Percentiles rank a stretch among this genome's conserved stretches.
phyloP scores from a whole-genome alignment of 2,329 filamentous ascomycete genomes.

The Leptographium wingfieldii region DNA sequence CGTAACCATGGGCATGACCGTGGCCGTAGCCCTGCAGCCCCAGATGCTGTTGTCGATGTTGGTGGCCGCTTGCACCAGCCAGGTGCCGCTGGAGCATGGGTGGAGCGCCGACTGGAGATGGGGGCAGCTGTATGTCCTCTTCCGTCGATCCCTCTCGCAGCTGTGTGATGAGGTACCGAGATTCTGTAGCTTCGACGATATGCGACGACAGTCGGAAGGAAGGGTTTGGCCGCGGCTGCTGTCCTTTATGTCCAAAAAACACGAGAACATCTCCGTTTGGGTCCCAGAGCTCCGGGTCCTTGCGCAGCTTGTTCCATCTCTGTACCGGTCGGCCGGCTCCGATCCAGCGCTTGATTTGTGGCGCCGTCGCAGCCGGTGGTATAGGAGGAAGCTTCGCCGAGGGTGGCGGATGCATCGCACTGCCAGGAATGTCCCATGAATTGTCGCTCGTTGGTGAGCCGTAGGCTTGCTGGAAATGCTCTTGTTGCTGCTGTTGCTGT shows the following conservation, averaged over 20 bases:
- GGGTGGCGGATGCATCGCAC: constrained; percentile 25
- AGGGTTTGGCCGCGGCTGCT: constrained; percentile 31
- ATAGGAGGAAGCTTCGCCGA: constrained; percentile 29
- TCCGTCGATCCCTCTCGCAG: constrained; percentile 41
- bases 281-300: constrained; percentile 50
- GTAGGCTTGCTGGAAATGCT: neutral
- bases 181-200: constrained; percentile 45
- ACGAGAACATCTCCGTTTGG: constrained; percentile 47
- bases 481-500: constrained; percentile 2
- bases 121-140: constrained; percentile 30
- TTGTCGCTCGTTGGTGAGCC: constrained; percentile 8
- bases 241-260: constrained; percentile 35
- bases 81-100: constrained; percentile 25
- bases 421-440: constrained; percentile 13
- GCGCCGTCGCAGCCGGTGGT: constrained; percentile 20
- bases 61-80: constrained; percentile 4
- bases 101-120: constrained; percentile 29
- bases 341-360: constrained; percentile 39
- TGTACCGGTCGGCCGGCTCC: constrained; percentile 35
- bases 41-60: constrained; percentile 10
- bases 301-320: constrained; percentile 44
- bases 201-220: constrained; percentile 47
- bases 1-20: constrained; percentile 2
- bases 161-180: constrained; percentile 37
- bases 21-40: constrained; percentile 6